Evolutionary conservation across 495 filamentous ascomycete species (phyloP), one percentile per base, ranked within the genome.

Genomic region (Filosporella fistucella): DNA sequence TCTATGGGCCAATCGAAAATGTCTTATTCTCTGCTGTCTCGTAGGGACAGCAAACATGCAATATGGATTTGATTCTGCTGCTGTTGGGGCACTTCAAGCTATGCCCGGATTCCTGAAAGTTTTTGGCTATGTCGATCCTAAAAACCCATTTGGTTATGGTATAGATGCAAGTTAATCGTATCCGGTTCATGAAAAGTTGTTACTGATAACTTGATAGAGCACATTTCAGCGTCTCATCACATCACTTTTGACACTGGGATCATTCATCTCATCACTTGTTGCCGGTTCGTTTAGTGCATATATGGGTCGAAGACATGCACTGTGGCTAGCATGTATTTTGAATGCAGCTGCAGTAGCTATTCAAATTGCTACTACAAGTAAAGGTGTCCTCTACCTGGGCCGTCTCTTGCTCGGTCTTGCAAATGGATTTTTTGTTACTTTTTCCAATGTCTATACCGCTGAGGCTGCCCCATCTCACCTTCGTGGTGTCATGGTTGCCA

Each of bases 351-450:
- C 74, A 16, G 77, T 75, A 12, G 62, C 73, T 12, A 60, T 78
- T 45, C 80, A 80, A 76, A 78, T 80, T 66, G 65, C 68, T 9
- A 77, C 74, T 1, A 68, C 70, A 28, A 55, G 51, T 33, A 72
- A 80, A 29, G 72, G 67, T 1, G 74, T 68, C 10, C 59, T 82
- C 6, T 80, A 82, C 47, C 72, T 68, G 16, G 77, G 74, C 4
- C 68, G 78, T 26, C 61, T 82, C 26, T 59, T 82, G 42, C 70
- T 78, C 42, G 78, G 77, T 1, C 47, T 82, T 8, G 73, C 74
- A 21, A 78, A 79, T 58, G 77, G 76, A 10, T 67, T 74, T 38
- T 66, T 80, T 54, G 76, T 80, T 73, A 80, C 75, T 22, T 79
- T 78, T 55, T 71, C 74, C 5, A 76, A 82, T 55, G 63, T 82